Evolutionary conservation across 768 basidiomycete species (phyloP).

Genomic region (Boletales sp.): DNA sequence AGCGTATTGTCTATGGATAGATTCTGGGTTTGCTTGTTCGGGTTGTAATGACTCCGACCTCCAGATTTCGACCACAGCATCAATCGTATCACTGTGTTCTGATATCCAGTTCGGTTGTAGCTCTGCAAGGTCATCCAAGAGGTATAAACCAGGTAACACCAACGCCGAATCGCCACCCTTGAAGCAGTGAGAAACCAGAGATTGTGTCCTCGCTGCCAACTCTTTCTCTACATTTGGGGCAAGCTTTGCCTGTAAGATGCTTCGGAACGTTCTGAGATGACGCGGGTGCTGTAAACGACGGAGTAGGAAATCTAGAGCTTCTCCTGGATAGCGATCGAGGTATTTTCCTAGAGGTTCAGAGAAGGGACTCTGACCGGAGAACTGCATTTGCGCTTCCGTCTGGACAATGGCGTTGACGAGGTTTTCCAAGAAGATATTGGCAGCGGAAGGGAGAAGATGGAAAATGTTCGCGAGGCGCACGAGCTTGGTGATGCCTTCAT

Average conservation of each 20-base stretch:
- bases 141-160: slow-evolving; percentile 65
- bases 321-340: slow-evolving; percentile 82
- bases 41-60: slow-evolving; percentile 42
- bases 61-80: slow-evolving; percentile 76
- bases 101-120: slow-evolving; percentile 69
- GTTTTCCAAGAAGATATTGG: slow-evolving; percentile 85
- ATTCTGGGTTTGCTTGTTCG: slow-evolving; percentile 46
- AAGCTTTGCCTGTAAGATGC: slow-evolving; percentile 72
- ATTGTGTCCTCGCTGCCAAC: slow-evolving; percentile 54
- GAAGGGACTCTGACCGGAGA: slow-evolving; percentile 86
- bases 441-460: slow-evolving; percentile 90
- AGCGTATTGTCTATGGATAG: slow-evolving; percentile 57
- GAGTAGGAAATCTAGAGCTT: slow-evolving; percentile 84
- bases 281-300: slow-evolving; percentile 72
- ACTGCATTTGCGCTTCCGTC: slow-evolving; percentile 88
- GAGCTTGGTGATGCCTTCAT: slow-evolving; percentile 88
- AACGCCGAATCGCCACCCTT: slow-evolving; percentile 46
- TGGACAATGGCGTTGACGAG: slow-evolving; percentile 88
- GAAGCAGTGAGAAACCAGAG: slow-evolving; percentile 51
- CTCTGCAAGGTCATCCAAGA: slow-evolving; percentile 73
- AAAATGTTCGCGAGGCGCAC: slow-evolving; percentile 97
- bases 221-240: slow-evolving; percentile 75
- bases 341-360: slow-evolving; percentile 90
- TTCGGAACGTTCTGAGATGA: slow-evolving; percentile 79
- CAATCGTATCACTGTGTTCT: slow-evolving; percentile 62